A percentile compares a stretch with the other conserved stretches of the same genome.
Evolutionary conservation across 2,329 filamentous ascomycete species (phyloP).

Genomic region (Cladosporium sp.): DNA sequence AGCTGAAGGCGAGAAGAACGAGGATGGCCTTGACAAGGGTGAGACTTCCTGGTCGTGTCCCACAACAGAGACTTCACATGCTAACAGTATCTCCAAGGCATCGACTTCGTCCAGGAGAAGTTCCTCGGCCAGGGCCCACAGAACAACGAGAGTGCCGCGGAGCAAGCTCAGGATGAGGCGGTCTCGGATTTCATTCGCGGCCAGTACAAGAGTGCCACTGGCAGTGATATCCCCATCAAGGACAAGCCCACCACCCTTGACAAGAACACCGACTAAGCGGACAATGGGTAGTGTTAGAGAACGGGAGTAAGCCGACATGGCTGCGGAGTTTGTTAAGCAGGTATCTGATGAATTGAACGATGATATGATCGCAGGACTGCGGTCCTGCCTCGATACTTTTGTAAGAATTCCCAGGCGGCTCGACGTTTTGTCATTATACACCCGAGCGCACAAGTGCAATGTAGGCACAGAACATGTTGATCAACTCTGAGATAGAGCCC

Average conservation of each 20-base stretch:
- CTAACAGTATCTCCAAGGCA: conserved; percentile 44
- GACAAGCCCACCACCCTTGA: conserved; percentile 44
- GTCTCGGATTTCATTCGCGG: conserved; percentile 66
- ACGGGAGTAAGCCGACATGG: too few species aligned
- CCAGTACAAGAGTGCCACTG: conserved; percentile 65
- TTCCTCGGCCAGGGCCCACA: conserved; percentile 66
- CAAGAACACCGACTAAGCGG: not conserved
- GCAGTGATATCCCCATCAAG: conserved; percentile 63
- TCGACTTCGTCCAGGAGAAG: conserved; percentile 75
- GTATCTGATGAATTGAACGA: too few species aligned
- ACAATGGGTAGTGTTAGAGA: too few species aligned
- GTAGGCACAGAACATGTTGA: too few species aligned
- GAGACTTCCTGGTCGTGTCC: conserved; percentile 16
- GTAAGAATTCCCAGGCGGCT: too few species aligned
- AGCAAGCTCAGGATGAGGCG: conserved; percentile 79
- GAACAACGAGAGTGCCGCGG: conserved; percentile 63
- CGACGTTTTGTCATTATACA: too few species aligned
- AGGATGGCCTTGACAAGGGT: conserved; percentile 81
- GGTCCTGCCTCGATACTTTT: too few species aligned
- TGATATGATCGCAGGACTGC: too few species aligned
- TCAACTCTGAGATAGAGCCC: too few species aligned
- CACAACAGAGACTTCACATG: not conserved
- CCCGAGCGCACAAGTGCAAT: too few species aligned
- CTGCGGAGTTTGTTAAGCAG: too few species aligned
- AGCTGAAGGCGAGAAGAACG: conserved; percentile 70